Evolutionary conservation across 2,329 filamentous ascomycete species (phyloP).

Genomic region (Colletotrichum sp.): DNA sequence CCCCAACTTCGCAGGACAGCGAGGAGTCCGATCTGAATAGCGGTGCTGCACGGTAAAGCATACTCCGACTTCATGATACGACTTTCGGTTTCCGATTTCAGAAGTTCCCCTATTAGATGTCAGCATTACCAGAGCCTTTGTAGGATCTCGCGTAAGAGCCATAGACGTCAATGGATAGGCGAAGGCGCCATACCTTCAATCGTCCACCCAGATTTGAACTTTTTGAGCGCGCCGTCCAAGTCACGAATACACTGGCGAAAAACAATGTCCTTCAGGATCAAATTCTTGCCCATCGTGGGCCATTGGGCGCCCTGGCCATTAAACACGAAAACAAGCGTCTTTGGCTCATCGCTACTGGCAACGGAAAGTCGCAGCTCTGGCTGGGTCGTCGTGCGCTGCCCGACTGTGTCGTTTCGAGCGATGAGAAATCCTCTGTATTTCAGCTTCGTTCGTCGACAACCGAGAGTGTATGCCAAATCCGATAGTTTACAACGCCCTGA

Average conservation of each 20-base stretch:
- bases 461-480: constrained; percentile 35
- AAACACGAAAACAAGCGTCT: constrained; percentile 24
- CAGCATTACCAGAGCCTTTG: not conserved
- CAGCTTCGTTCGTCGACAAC: constrained; percentile 29
- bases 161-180: not conserved
- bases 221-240: constrained; percentile 35
- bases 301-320: constrained; percentile 23
- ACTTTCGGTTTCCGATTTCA: not conserved
- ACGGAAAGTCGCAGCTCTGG: not conserved
- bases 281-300: constrained; percentile 12
- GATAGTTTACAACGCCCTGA: not conserved
- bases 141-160: not conserved
- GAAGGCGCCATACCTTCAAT: not conserved
- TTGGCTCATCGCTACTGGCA: constrained; percentile 23
- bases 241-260: constrained; percentile 15
- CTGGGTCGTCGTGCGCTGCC: not conserved
- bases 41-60: constrained; percentile 37
- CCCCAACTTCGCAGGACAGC: constrained; percentile 37
- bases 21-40: constrained; percentile 43
- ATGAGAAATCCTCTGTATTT: constrained; percentile 28
- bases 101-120: constrained; percentile 11
- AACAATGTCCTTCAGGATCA: not conserved
- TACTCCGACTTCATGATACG: constrained; percentile 18
- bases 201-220: constrained; percentile 8
- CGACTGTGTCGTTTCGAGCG: not conserved